Base-by-base conservation (phyloP, 495 filamentous ascomycete species). In the Elaphomyces granulatus region DNA sequence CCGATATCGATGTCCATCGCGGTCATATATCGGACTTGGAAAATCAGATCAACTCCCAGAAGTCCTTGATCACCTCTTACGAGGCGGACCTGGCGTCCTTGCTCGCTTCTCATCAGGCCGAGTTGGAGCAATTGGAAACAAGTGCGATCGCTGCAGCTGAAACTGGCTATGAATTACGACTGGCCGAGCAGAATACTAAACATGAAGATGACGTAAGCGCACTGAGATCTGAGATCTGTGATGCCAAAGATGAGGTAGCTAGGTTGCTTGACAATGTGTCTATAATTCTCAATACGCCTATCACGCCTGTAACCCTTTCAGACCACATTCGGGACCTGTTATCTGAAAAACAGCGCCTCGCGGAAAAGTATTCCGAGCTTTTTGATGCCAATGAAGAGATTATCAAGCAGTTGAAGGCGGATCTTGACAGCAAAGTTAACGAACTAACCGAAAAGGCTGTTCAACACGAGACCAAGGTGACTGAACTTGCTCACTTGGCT, bases 181-280 rank as follows among this genome's bases (percentile, higher is more conserved):
- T 74, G 15, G 41, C 56, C 8, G 66, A 66, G 35, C 63, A 64
- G 45, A 56, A 69, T 33, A 58, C 59, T 8, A 67, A 78, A 43
- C 75, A 87, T 48, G 67, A 78, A 15, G 61, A 70, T 42, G 64
- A 69, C 9, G 63, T 84, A 47, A 59, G 70, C 37, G 45, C 67
- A 10, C 63, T 94, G 32, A 70, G 86, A 51, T 63, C 66, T 21
- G 81, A 92, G 14, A 75, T 87, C 34, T 54, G 68, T 3, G 77
- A 79, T 44, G 79, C 81, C 23, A 75, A 80, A 36, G 68, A 78
- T 38, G 76, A 84, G 38, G 61, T 87, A 38, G 69, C 70, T 33
- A 76, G 74, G 41, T 60, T 87, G 16, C 56, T 78, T 20, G 48
- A 56, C 26, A 59, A 58, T 36, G 61, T 74, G 4, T 67, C 72